Conservation (phyloP, 805 yeast genomes). For the Brettanomyces custersianus region DNA sequence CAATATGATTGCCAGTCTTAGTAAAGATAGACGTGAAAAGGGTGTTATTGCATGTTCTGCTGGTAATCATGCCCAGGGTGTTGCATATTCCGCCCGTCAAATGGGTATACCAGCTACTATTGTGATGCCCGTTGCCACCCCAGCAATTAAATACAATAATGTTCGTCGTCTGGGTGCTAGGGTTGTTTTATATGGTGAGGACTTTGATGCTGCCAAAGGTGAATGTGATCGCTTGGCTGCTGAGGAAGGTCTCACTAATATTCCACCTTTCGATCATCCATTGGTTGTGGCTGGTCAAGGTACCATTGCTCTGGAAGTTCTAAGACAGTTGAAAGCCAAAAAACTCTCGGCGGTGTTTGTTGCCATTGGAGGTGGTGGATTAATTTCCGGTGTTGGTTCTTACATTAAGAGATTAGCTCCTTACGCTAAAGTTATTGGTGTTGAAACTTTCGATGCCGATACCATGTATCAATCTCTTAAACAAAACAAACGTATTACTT, state of each 20-base stretch:
- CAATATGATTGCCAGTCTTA: conserved; percentile 88
- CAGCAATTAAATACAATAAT: conserved; percentile 86
- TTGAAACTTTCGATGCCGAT: conserved; percentile 92
- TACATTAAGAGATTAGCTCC: conserved; percentile 94
- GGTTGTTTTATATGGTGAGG: conserved; percentile 89
- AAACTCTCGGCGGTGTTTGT: conserved; percentile 81
- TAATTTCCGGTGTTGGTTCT: conserved; percentile 83
- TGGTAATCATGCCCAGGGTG: conserved; percentile 99
- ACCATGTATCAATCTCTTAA: conserved; percentile 73
- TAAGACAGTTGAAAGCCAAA: conserved; percentile 75
- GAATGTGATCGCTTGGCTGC: conserved; percentile 71
- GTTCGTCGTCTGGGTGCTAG: conserved; percentile 90
- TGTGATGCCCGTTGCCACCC: conserved; percentile 97
- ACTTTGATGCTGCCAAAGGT: conserved; percentile 88
- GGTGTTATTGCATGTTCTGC: conserved; percentile 99
- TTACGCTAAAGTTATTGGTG: conserved; percentile 92
- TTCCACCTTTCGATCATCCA: conserved; percentile 99
- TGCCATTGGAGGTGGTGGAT: conserved; percentile 97
- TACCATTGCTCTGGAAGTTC: conserved; percentile 86
- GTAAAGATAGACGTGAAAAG: conserved; percentile 50
- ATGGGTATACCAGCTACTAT: conserved; percentile 89
- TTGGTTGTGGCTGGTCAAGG: conserved; percentile 99
- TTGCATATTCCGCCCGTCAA: conserved; percentile 82
- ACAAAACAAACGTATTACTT: conserved; percentile 41
- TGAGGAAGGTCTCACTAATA: conserved; percentile 70